A percentile compares a stretch with the other conserved stretches of the same genome.
Conservation (phyloP, 768 basidiomycete species). For the Mycena leptocephala region DNA sequence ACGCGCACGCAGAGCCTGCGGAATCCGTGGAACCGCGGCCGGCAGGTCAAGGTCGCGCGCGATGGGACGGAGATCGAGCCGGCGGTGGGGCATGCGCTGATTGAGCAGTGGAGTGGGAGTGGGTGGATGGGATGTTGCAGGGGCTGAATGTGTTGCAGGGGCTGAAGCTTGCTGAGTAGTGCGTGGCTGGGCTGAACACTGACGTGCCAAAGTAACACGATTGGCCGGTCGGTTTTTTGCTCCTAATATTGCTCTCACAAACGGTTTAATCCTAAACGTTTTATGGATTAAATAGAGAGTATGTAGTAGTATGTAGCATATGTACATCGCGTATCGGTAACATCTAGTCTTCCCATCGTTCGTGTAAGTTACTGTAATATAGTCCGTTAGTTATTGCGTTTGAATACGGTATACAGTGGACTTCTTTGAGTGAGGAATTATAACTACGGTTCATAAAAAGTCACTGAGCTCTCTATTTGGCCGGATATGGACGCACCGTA, state of each 20-base stretch:
- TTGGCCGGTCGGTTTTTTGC: not conserved
- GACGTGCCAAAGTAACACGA: not conserved
- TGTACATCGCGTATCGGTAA: not conserved
- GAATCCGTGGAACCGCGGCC: conserved; percentile 94
- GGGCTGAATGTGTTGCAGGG: not conserved
- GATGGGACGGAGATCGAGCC: conserved; percentile 97
- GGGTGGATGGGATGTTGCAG: not conserved
- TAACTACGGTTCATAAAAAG: too few species aligned
- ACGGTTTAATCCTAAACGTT: not conserved
- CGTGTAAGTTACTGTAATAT: too few species aligned
- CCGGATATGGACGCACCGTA: too few species aligned
- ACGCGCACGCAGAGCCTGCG: conserved; percentile 82
- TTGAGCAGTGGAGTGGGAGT: conserved; percentile 70
- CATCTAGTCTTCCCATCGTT: too few species aligned
- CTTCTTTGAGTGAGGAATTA: too few species aligned
- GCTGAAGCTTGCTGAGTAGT: too few species aligned
- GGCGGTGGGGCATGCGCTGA: too few species aligned
- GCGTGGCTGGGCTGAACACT: too few species aligned
- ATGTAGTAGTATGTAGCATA: not conserved
- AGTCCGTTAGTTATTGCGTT: too few species aligned
- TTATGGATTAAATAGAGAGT: not conserved
- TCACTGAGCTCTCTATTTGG: too few species aligned
- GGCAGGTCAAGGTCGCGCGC: conserved; percentile 85
- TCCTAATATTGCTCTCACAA: not conserved
- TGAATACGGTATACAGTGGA: too few species aligned